Percentiles rank a stretch among this genome's conserved stretches.
phyloP scores from a whole-genome alignment of 768 basidiomycete species.

The Leucocoprinus sp. region DNA sequence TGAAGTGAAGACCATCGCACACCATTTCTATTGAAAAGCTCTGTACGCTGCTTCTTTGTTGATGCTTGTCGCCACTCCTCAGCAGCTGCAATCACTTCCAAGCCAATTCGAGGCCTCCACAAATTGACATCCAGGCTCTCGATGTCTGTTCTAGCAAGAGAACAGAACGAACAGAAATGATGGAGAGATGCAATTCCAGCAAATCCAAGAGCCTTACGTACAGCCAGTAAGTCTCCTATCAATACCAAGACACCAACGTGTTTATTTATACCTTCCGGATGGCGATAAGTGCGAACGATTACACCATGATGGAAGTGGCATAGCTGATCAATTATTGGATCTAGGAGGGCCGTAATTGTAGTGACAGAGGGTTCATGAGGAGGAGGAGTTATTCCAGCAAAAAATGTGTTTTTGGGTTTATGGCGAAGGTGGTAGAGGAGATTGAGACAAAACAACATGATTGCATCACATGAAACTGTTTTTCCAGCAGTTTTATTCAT shows the following conservation, averaged over 20 bases:
- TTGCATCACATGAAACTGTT: conserved; percentile 12
- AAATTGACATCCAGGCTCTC: conserved; percentile 6
- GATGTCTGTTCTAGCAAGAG: background rate
- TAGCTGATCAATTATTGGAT: conserved; percentile 8
- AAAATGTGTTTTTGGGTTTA: conserved; percentile 10
- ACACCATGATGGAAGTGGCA: conserved; percentile 11
- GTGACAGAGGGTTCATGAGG: conserved; percentile 16
- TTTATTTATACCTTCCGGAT: conserved; percentile 14
- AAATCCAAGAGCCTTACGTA: conserved; percentile 17
- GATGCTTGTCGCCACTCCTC: conserved; percentile 11
- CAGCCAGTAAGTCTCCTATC: conserved; percentile 16
- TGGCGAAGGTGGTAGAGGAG: conserved; percentile 13
- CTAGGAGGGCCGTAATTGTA: conserved; percentile 14
- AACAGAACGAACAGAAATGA: conserved; percentile 18
- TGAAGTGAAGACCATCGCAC: conserved; percentile 18
- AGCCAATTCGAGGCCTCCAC: conserved; percentile 11
- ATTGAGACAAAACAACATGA: conserved; percentile 16
- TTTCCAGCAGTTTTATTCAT: conserved; percentile 21
- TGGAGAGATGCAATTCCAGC: conserved; percentile 13
- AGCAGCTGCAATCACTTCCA: background rate
- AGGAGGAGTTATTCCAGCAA: conserved; percentile 18
- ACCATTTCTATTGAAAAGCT: conserved; percentile 12
- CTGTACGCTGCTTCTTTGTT: conserved; percentile 13
- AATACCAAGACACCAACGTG: conserved; percentile 14
- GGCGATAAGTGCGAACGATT: conserved; percentile 10